Evolutionary conservation across 345 rosid species (phyloP), one percentile per base, ranked within the genome.

Genomic region (Salix exigua): DNA sequence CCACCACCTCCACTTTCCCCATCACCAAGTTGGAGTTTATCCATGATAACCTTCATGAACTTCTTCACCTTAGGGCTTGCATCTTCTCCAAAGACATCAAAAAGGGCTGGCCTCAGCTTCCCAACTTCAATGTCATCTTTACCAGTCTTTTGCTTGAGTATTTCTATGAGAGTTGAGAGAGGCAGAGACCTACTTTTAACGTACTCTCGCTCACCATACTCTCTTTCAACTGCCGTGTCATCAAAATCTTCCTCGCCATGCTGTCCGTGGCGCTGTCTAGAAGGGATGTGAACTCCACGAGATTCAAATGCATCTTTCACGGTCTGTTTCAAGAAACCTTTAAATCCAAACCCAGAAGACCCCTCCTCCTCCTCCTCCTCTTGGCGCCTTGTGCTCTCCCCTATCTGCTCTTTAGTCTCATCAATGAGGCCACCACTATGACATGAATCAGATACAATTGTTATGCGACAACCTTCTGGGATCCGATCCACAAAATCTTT

Each of bases 361-460:
- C 60, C 67, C 30, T 87, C 80, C 68, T 84, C 89, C 33, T 85
- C 78, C 62, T 73, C 78, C 62, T 74, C 76, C 53, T 72, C 82
- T 26, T 70, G 76, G 0, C 35, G 80, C 81, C 78, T 89, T 7
- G 91, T 89, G 89, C 99, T 95, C 77, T 95, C 94, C 53, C 99
- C 98, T 14, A 96, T 93, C 80, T 96, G 98, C 85, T 96, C 99
- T 66, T 93, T 91, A 73, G 99, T 89, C 79, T 91, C 91, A 70
- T 93, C 98, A 7, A 95, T 93, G 53, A 95, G 93, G 6, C 99
- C 99, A 8, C 98, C 99, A 55, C 99, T 95, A 53, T 95, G 97
- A 79, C 97, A 95, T 62, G 99, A 91, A 78, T 95, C 99, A 17
- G 97, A 91, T 44, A 95, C 94, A 68, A 95, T 79, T 31, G 98